Evolutionary conservation across 1,284 basidiomycete genomes (phyloP).

Genomic region (Ceratobasidium sp.): DNA sequence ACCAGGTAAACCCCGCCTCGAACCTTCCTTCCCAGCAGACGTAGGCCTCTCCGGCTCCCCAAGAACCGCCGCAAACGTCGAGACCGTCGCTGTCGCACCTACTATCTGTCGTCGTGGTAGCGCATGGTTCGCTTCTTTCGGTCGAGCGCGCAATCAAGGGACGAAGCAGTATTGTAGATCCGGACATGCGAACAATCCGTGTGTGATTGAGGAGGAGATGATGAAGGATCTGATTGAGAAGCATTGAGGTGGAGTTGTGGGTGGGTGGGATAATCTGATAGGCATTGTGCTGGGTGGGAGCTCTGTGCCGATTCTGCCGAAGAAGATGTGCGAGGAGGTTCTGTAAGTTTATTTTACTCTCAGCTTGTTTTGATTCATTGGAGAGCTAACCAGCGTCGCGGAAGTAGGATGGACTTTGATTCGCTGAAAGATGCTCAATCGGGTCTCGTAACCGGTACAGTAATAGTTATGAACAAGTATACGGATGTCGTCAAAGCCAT

Average conservation of each 20-base stretch:
- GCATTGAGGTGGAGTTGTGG: constrained; percentile 94
- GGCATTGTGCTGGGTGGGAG: constrained; percentile 96
- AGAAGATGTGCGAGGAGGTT: constrained; percentile 84
- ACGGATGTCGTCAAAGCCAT: constrained; percentile 96
- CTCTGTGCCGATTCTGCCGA: constrained; percentile 94
- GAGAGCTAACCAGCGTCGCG: background rate
- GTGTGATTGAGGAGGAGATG: constrained; percentile 99
- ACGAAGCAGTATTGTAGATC: constrained; percentile 97
- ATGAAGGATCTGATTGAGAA: constrained; percentile 96
- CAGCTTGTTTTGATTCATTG: constrained; percentile 4
- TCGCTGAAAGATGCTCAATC: constrained; percentile 96
- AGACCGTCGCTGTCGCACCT: constrained; percentile 97
- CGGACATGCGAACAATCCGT: constrained; percentile 98
- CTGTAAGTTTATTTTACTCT: constrained; percentile 77
- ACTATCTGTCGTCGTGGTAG: constrained; percentile 95
- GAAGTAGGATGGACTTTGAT: constrained; percentile 95
- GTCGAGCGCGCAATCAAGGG: constrained; percentile 92
- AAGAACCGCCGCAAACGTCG: constrained; percentile 98
- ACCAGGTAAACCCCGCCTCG: constrained; percentile 97
- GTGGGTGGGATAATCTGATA: constrained; percentile 96
- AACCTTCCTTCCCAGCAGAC: constrained; percentile 99
- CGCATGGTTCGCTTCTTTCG: constrained; percentile 93
- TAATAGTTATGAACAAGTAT: constrained; percentile 99
- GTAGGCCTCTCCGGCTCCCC: constrained; percentile 97
- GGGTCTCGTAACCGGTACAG: constrained; percentile 96